Evolutionary conservation across 78 protist species (phyloP), one percentile per base, ranked within the genome.

Genomic region (Cyanophora paradoxa): DNA sequence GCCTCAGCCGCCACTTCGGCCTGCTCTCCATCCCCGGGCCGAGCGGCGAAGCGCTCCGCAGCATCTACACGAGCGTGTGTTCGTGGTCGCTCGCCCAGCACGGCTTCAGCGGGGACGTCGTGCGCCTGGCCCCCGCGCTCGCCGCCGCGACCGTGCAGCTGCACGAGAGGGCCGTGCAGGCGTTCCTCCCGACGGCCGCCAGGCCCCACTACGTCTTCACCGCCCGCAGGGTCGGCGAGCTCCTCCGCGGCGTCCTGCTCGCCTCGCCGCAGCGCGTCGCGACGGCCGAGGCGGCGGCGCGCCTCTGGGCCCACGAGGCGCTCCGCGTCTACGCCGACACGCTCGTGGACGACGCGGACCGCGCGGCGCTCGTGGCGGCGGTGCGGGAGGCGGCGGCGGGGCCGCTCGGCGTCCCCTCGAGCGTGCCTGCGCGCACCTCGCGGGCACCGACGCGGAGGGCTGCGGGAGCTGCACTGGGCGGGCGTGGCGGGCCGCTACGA

Each of bases 271-370:
- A 19, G 30, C n/a, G 19, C 39, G 13, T 65, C 26, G 39, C 36
- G n/a, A 44, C 30, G 19, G 48, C 7, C 34, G 71, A 65, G 19
- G 33, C 30, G 22, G 10, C 68, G 33, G 14, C 20, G 30, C 56
- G 81, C 16, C 62, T 77, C n/a, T 61, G 66, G 56, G 28, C 14
- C n/a, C 72, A 77, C 57, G 81, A 77, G 57, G 28, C 4, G 11
- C 13, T 7, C 8, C 41, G 72, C 5, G 63, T 37, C 36, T 77
- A 68, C 44, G 36, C 62, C 6, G 72, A 65, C 26, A 66, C 57
- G 41, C 56, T 70, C 42, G 46, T 70, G 54, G 75, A 6, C 48
- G 59, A 44, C 54, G 56, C 41, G 26, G 75, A 70, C 59, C 39
- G 44, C 31, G 44, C 1, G 30, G 41, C 61, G 75, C 14, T 70